These are phyloP conservation scores for Amanita exitialis DNA, from an alignment of 768 basidiomycete species.

Conservation along the genomic window DNA sequence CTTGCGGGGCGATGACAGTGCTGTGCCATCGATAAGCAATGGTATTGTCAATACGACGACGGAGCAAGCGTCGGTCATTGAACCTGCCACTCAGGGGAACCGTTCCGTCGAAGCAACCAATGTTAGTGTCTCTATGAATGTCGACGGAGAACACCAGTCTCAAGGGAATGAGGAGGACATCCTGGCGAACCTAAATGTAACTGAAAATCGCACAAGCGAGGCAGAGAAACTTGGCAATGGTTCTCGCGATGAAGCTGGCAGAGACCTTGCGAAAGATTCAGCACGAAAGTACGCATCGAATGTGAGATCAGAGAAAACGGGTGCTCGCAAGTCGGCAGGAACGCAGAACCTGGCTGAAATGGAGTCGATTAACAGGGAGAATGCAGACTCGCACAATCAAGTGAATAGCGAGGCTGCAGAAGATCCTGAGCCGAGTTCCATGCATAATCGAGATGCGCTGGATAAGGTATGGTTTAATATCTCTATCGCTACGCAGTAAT, in stretches of 20 bases:
- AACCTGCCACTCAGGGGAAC: not conserved
- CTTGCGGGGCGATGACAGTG: too few species aligned
- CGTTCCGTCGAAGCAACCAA: not conserved
- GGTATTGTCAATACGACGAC: not conserved
- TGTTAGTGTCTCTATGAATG: not conserved
- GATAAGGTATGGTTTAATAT: not conserved
- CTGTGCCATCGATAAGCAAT: not conserved
- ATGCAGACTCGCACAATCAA: not conserved
- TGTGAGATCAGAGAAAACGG: not conserved
- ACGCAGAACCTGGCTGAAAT: not conserved
- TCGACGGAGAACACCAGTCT: not conserved
- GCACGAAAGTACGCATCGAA: not conserved
- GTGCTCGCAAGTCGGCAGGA: not conserved
- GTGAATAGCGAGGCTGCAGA: not conserved
- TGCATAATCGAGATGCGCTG: not conserved
- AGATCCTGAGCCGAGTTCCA: too few species aligned
- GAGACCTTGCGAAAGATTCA: not conserved
- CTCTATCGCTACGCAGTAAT: too few species aligned
- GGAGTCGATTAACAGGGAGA: not conserved
- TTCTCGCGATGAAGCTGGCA: not conserved
- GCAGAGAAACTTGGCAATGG: not conserved
- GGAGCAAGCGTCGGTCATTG: not conserved
- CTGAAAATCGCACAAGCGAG: not conserved
- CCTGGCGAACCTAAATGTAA: not conserved
- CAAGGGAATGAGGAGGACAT: not conserved